Evolutionary conservation across 108 stramenopile genomes (phyloP), one percentile per base, ranked within the genome.

Genomic region (Conticribra guillardii): DNA sequence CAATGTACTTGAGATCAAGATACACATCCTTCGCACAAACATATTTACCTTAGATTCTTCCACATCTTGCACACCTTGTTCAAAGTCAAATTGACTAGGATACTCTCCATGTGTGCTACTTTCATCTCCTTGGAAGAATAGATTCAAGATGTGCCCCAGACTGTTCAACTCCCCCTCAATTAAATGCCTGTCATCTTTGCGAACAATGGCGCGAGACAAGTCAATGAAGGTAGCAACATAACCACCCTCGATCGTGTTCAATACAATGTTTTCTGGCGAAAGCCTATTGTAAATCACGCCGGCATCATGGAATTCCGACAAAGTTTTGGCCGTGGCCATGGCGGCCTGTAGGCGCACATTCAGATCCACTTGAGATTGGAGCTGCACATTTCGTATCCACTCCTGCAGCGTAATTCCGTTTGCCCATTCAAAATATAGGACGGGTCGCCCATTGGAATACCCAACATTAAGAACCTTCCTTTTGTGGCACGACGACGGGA

Each of bases 401-500:
- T 62, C 61, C 33, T 63, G 24, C 3, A 60, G 11, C 0, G 69
- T 69, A 21, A 69, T 64, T 14, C 74, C 74, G 22, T 62, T 54
- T n/a, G 27, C 68, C 74, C 54, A 55, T 4, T 55, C 27, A 16
- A 55, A 55, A 4, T 51, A 44, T 1, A 64, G 26, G 2, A 29
- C 63, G 9, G 68, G 68, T 5, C 18, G 30, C 5, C 47, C 47
- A 3, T 59, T 69, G 68, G 33, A 59, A 1, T 54, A 27, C 7
- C 26, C 59, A 18, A 69, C 57, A 19, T 69, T 57, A 7, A 49
- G 19, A 3, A 58, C 68, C 23, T 49, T 44, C 23, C 57, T 34
- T 23, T 50, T 56, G 3, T 23, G 68, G 29, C 41, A 33, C 3
- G 44, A 15, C 19, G 31, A 44, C 31, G 68, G 68, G 8, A 69